Evolutionary conservation across 495 filamentous ascomycete genomes (phyloP).

Genomic region (Neohortaea acidophila): DNA sequence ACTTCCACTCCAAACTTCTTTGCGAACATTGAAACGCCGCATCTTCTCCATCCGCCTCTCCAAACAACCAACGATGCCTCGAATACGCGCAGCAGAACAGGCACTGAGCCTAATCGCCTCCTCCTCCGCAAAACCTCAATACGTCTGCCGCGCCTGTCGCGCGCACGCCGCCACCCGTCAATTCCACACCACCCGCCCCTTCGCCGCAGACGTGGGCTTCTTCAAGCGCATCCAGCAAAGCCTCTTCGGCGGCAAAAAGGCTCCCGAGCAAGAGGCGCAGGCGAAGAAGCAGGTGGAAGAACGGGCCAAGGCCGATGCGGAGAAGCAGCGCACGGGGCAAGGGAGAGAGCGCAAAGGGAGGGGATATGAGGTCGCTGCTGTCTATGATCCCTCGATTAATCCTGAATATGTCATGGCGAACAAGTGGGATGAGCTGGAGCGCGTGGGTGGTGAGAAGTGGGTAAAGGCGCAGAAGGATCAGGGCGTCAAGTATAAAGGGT

Average conservation of each 20-base stretch:
- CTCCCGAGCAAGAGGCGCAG: not conserved
- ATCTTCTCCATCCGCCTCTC: too few relatives aligned
- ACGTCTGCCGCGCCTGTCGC: constrained; percentile 16
- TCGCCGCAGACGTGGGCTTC: constrained; percentile 4
- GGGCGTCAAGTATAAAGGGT: constrained; percentile 15
- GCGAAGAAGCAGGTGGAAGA: constrained; percentile 1
- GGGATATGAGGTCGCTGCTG: constrained; percentile 12
- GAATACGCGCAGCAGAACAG: constrained; percentile 7
- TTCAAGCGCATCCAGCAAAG: constrained; percentile 5
- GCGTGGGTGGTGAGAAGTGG: constrained; percentile 38
- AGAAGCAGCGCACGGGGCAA: constrained; percentile 3
- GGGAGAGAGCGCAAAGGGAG: constrained; percentile 20
- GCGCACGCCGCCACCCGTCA: constrained; percentile 5
- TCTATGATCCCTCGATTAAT: constrained; percentile 4
- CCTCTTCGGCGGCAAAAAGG: constrained; percentile 9
- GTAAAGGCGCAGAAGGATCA: constrained; percentile 32
- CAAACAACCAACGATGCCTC: constrained; percentile 5
- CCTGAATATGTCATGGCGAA: constrained; percentile 41
- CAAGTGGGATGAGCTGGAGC: constrained; percentile 40
- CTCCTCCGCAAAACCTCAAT: not conserved
- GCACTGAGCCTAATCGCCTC: constrained; percentile 9
- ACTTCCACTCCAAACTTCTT: too few relatives aligned
- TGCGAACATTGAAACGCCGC: too few relatives aligned
- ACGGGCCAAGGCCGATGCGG: not conserved
- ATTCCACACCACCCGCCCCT: constrained; percentile 9